These are phyloP conservation scores for Paratinospora sagittata DNA, from an alignment of 164 flowering plant genomes.

Conservation along the genomic window DNA sequence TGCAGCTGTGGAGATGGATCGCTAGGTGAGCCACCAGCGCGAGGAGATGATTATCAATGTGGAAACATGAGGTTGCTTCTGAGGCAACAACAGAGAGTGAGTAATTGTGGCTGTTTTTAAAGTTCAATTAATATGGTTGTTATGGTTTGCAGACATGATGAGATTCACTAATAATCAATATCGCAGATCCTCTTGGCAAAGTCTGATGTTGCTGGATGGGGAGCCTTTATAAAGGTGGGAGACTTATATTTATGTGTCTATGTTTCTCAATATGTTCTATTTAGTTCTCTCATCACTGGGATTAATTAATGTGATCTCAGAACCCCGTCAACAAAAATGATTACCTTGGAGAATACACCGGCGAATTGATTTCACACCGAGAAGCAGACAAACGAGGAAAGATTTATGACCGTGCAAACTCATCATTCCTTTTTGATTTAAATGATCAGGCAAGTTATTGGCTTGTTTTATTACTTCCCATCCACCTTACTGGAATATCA, in stretches of 20 bases:
- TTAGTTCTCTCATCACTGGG: slow-evolving; percentile 13
- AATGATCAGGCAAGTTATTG: slow-evolving; percentile 75
- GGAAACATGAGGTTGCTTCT: slow-evolving; percentile 93
- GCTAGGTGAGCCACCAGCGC: slow-evolving; percentile 67
- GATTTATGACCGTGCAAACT: slow-evolving; percentile 88
- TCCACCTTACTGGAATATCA: background rate
- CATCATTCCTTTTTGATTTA: slow-evolving; percentile 91
- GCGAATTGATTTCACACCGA: slow-evolving; percentile 84
- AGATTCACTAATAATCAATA: background rate
- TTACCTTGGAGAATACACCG: slow-evolving; percentile 98
- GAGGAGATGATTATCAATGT: slow-evolving; percentile 85
- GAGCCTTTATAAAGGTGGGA: slow-evolving; percentile 88
- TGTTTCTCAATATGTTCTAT: background rate
- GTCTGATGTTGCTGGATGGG: slow-evolving; percentile 99
- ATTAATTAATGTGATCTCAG: slow-evolving; percentile 35
- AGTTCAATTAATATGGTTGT: background rate
- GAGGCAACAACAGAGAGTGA: slow-evolving; percentile 87
- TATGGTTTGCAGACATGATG: background rate
- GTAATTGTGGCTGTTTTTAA: slow-evolving; percentile 12
- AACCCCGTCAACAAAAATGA: slow-evolving; percentile 85
- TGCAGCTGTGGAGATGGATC: slow-evolving; percentile 93
- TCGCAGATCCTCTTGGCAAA: slow-evolving; percentile 74
- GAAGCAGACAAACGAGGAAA: slow-evolving; percentile 99
- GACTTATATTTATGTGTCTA: background rate
- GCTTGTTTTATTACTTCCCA: background rate